These are phyloP conservation scores for Malbranchea zuffiana DNA, from an alignment of 2,329 filamentous ascomycete species.

Conservation along the genomic window DNA sequence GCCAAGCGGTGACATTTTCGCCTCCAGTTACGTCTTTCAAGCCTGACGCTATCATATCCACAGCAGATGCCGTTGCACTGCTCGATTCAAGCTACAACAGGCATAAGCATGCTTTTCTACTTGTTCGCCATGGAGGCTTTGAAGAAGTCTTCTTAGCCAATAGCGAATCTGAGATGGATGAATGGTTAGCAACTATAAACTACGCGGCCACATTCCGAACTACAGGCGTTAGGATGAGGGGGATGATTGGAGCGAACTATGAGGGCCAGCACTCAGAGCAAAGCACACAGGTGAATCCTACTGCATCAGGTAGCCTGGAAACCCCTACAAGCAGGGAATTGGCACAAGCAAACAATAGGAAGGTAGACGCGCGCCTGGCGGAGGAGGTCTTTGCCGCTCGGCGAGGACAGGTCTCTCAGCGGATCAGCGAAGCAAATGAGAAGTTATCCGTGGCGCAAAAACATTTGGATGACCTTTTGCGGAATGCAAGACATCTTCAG, in stretches of 20 bases:
- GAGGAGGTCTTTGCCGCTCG: constrained; percentile 76
- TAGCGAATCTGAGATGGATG: constrained; percentile 82
- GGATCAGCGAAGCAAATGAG: constrained; percentile 72
- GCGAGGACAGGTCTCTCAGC: constrained; percentile 68
- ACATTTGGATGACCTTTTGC: constrained; percentile 68
- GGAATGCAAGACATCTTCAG: constrained; percentile 82
- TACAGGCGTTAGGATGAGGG: constrained; percentile 80
- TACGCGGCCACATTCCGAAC: constrained; percentile 92
- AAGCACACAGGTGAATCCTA: constrained; percentile 57
- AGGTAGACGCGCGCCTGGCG: constrained; percentile 69
- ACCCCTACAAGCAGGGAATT: constrained; percentile 53
- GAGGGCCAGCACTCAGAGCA: constrained; percentile 58
- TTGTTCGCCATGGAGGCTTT: constrained; percentile 72
- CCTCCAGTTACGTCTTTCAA: constrained; percentile 87
- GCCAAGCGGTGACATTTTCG: constrained; percentile 73
- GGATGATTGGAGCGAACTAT: constrained; percentile 72
- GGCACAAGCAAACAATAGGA: constrained; percentile 63
- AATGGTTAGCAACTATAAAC: constrained; percentile 93
- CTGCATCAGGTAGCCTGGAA: constrained; percentile 41
- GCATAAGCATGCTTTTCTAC: constrained; percentile 90
- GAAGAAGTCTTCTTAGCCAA: constrained; percentile 90
- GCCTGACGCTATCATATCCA: constrained; percentile 85
- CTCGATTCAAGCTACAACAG: constrained; percentile 76
- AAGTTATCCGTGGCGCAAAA: constrained; percentile 62
- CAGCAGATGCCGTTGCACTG: constrained; percentile 80